Evolutionary conservation across 306 rosid genomes (phyloP).

Genomic region (Vigna reflexopilosa): DNA sequence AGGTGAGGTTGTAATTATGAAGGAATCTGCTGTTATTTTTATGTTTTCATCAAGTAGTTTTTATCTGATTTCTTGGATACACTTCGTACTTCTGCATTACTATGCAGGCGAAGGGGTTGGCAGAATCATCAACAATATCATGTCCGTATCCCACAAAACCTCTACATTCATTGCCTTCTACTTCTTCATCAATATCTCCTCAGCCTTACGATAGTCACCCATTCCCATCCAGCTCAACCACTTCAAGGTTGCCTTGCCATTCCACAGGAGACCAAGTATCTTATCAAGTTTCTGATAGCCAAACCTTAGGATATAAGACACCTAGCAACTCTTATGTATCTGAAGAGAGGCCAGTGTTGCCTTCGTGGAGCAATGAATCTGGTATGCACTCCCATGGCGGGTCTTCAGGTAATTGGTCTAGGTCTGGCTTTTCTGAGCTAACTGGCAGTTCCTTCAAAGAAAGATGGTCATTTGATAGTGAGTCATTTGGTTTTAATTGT

Average conservation of each 20-base stretch:
- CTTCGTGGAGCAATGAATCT: constrained; percentile 71
- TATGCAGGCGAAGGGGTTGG: constrained; percentile 62
- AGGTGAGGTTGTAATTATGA: constrained; percentile 56
- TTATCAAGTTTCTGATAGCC: constrained; percentile 69
- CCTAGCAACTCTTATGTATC: constrained; percentile 59
- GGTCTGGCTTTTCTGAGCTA: constrained; percentile 81
- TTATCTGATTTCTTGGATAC: constrained; percentile 37
- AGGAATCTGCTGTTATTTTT: constrained; percentile 28
- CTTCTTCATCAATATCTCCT: constrained; percentile 66
- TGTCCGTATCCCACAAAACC: constrained; percentile 63
- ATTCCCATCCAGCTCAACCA: constrained; percentile 71
- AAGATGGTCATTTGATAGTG: constrained; percentile 87
- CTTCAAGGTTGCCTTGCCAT: constrained; percentile 54
- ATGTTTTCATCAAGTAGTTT: constrained; percentile 17
- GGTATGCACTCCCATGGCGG: constrained; percentile 64
- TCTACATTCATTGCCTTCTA: constrained; percentile 66
- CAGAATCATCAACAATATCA: constrained; percentile 57
- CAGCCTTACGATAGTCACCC: constrained; percentile 60
- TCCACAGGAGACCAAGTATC: constrained; percentile 74
- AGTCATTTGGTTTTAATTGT: constrained; percentile 69
- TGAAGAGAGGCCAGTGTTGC: constrained; percentile 69
- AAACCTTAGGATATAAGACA: constrained; percentile 64
- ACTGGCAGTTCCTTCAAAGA: constrained; percentile 75
- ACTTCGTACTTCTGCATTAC: constrained; percentile 30
- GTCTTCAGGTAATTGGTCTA: constrained; percentile 89